phyloP scores from a whole-genome alignment of 2,329 filamentous ascomycete species.

The Penicillium concentricum region DNA sequence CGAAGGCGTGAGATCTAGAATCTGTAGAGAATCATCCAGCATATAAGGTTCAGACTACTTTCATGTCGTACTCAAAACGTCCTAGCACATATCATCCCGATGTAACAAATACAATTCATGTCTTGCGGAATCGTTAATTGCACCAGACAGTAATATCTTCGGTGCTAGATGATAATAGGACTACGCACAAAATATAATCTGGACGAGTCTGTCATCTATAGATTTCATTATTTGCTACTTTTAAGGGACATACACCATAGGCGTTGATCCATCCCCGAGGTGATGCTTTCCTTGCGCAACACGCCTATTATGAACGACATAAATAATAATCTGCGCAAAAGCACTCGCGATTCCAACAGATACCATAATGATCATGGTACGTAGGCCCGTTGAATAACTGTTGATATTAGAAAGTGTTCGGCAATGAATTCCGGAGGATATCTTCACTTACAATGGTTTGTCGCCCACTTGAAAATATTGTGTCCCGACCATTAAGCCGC shows the following conservation, averaged over 20 bases:
- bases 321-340: background rate
- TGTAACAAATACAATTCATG: too few relatives aligned
- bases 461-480: background rate
- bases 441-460: background rate
- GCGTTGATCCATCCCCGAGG: background rate
- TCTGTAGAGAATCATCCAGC: background rate
- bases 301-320: background rate
- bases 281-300: background rate
- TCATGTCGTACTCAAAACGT: background rate
- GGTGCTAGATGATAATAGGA: background rate
- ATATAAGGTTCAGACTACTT: constrained; percentile 28
- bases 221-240: background rate
- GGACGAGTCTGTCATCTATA: background rate
- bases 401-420: background rate
- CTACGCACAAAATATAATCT: background rate
- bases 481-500: background rate
- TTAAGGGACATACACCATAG: background rate
- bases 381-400: background rate
- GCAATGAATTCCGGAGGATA: background rate
- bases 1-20: background rate
- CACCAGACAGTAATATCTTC: background rate
- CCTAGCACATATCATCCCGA: background rate
- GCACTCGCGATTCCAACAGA: background rate
- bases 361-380: background rate
- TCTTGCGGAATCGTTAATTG: background rate